Base-by-base conservation (phyloP, 352 stramenopile species). In the Globisporangium spinosum region DNA sequence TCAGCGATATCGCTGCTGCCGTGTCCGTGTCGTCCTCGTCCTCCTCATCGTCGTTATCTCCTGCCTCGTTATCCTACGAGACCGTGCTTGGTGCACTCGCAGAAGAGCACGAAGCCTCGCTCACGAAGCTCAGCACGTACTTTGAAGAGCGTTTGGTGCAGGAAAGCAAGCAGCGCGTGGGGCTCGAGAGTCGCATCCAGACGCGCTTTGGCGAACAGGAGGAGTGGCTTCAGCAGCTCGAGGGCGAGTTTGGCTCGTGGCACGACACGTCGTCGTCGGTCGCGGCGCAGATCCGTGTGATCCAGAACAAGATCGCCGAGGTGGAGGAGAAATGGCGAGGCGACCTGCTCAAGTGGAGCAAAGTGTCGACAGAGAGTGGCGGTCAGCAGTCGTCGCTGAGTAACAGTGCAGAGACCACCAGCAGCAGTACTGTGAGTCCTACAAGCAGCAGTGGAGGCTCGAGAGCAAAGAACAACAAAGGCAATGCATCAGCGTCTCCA, bases 191-290 rank as follows among this genome's bases (percentile, higher is more conserved):
- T 23, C 82, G 81, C n/a, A 69, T 93, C n/a, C 72, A 80, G 6
- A 72, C 65, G 3, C 82, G 87, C 15, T 75, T 90, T 4, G 72
- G 73, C 2, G 81, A 91, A 38, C 83, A 92, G 22, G 86, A 91
- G 54, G 84, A 94, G 66, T 93, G 86, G 86, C 63, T 94, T 9
- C 86, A 91, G 63, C 86, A 94, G 64, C 75, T 94, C 3, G 85
- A 94, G 69, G 80, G 81, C 34, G 83, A 85, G 6, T 86, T 89
- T 63, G 77, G 78, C 2, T 85, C 77, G 34, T 76, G 76, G 67
- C 77, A 90, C 51, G 78, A 85, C 62, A 67, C 72, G 20, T 77
- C 75, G 32, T 75, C 75, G 59, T 75, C 70, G 0, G 75, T 81
- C 0, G 64, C 72, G 1, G 62, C 69, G 43, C 72, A 81, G 66